A percentile compares a stretch with the other conserved stretches of the same genome.
Evolutionary conservation across 1,139 yeast species (phyloP).

Genomic region (Yamadazyma sp.): DNA sequence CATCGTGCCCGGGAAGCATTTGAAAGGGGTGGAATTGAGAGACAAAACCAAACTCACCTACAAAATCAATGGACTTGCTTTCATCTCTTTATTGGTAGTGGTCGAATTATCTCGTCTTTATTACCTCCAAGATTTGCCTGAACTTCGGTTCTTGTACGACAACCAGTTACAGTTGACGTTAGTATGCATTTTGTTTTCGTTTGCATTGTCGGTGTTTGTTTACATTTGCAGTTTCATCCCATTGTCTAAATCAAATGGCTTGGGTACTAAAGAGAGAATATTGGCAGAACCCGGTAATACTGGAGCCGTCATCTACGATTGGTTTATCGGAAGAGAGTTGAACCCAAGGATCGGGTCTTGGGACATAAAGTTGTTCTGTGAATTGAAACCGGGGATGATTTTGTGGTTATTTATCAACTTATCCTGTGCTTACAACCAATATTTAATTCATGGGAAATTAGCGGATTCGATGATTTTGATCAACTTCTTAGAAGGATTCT

Average conservation of each 20-base stretch:
- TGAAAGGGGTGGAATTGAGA: conserved; percentile 69
- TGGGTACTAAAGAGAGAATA: conserved; percentile 62
- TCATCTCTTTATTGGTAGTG: conserved; percentile 48
- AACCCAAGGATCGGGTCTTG: conserved; percentile 85
- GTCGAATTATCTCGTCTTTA: conserved; percentile 51
- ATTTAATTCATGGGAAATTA: conserved; percentile 56
- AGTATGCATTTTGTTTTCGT: conserved; percentile 64
- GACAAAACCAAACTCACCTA: conserved; percentile 73
- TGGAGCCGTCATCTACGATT: conserved; percentile 73
- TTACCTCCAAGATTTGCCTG: conserved; percentile 52
- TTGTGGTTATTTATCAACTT: conserved; percentile 81
- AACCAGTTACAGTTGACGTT: conserved; percentile 66
- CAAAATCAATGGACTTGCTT: conserved; percentile 76
- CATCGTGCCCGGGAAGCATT: conserved; percentile 68
- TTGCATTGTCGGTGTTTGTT: conserved; percentile 60
- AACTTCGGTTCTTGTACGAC: conserved; percentile 70
- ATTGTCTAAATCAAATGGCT: conserved; percentile 48
- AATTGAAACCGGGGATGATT: conserved; percentile 90
- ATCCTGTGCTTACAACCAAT: conserved; percentile 81
- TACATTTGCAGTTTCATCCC: conserved; percentile 71
- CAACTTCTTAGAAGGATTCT: conserved; percentile 70
- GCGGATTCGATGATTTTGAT: conserved; percentile 75
- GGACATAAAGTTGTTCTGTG: conserved; percentile 91
- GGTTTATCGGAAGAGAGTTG: conserved; percentile 96
- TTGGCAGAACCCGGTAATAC: conserved; percentile 88